Conservation (phyloP, 1,284 basidiomycete genomes). For the Meripilus lineatus region DNA sequence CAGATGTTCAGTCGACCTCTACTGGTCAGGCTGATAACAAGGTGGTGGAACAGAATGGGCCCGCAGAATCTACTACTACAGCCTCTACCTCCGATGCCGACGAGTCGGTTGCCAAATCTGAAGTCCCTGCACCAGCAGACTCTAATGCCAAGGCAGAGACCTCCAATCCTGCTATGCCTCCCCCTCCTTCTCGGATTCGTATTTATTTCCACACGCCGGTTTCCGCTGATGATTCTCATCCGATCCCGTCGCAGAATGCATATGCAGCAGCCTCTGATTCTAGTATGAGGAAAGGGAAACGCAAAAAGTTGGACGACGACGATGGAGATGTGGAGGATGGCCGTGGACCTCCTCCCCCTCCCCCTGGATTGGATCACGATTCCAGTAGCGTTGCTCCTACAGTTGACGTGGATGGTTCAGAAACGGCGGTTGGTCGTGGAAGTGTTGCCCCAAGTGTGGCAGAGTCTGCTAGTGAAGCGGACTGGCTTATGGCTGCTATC, state of each 20-base stretch:
- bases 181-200: slow-evolving; percentile 73
- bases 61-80: slow-evolving; percentile 8
- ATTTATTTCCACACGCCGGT: slow-evolving; percentile 86
- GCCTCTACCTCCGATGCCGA: slow-evolving; percentile 18
- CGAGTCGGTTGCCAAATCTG: slow-evolving; percentile 7
- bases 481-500: slow-evolving; percentile 84
- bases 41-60: slow-evolving; percentile 3
- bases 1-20: slow-evolving; percentile 12
- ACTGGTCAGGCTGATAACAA: slow-evolving; percentile 5
- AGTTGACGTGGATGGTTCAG: slow-evolving; percentile 35
- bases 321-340: slow-evolving; percentile 72
- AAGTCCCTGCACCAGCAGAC: neutral
- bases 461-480: slow-evolving; percentile 67
- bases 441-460: slow-evolving; percentile 66
- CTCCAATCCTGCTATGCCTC: slow-evolving; percentile 23
- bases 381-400: slow-evolving; percentile 28
- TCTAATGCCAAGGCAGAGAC: slow-evolving; percentile 30
- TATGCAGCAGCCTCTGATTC: slow-evolving; percentile 41
- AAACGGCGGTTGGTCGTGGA: slow-evolving; percentile 41
- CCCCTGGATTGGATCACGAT: slow-evolving; percentile 35
- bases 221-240: slow-evolving; percentile 69
- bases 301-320: slow-evolving; percentile 80
- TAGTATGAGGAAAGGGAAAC: slow-evolving; percentile 70
- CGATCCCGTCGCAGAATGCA: slow-evolving; percentile 51
- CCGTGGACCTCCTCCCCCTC: slow-evolving; percentile 59